Percentiles rank a stretch among this genome's conserved stretches.
Conservation (phyloP, 345 rosid genomes). For the Clarkia xantiana region DNA sequence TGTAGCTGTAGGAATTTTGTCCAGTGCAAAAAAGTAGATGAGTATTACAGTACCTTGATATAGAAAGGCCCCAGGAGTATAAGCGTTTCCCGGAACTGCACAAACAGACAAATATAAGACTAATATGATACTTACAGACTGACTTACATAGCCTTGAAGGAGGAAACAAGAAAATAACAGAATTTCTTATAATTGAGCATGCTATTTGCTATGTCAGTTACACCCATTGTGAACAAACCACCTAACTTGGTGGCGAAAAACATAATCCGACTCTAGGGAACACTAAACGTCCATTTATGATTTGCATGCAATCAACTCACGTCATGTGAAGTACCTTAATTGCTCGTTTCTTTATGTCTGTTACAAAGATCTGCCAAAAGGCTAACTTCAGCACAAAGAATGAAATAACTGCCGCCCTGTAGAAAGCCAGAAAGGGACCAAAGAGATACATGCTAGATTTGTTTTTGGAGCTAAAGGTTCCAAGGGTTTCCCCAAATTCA, state of each 20-base stretch:
- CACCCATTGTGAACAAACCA: too few species aligned
- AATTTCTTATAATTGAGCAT: too few species aligned
- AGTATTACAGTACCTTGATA: slow-evolving; percentile 51
- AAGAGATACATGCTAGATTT: slow-evolving; percentile 45
- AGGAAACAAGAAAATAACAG: too few species aligned
- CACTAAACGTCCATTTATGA: neutral
- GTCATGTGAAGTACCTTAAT: slow-evolving; percentile 31
- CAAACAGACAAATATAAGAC: neutral
- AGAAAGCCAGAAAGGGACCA: slow-evolving; percentile 76
- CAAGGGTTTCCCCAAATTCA: slow-evolving; percentile 67
- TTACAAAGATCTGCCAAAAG: slow-evolving; percentile 52
- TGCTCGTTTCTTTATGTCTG: slow-evolving; percentile 62
- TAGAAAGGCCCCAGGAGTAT: slow-evolving; percentile 87
- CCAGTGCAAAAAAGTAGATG: neutral
- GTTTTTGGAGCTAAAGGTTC: slow-evolving; percentile 47
- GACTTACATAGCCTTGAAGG: too few species aligned
- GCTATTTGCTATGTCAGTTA: too few species aligned
- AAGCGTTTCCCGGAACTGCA: slow-evolving; percentile 85
- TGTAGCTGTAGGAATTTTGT: neutral
- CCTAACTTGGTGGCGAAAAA: too few species aligned
- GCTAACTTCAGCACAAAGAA: slow-evolving; percentile 63
- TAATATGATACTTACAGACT: too few species aligned
- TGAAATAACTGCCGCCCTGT: slow-evolving; percentile 79
- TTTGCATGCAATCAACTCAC: neutral
- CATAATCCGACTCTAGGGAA: neutral